These are phyloP conservation scores for Kazachstania sp. DNA, from an alignment of 1,139 yeast species.

Conservation along the genomic window DNA sequence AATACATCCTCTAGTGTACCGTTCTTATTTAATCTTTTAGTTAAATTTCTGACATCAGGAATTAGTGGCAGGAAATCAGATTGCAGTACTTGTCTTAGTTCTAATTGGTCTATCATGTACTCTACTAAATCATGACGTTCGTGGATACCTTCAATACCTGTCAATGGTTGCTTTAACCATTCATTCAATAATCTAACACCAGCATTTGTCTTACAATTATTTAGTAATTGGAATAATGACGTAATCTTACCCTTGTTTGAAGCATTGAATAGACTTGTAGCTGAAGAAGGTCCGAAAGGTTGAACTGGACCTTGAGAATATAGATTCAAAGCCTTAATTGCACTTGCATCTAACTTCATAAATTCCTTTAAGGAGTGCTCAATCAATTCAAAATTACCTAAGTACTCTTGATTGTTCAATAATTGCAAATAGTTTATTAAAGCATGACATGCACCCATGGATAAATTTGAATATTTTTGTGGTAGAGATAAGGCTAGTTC, in stretches of 20 bases:
- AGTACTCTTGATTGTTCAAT: slow-evolving; percentile 45
- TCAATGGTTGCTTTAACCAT: slow-evolving; percentile 93
- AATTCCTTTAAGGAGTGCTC: slow-evolving; percentile 64
- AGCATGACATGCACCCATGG: slow-evolving; percentile 33
- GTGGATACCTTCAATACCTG: slow-evolving; percentile 49
- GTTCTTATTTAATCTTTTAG: slow-evolving; percentile 52
- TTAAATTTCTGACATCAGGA: slow-evolving; percentile 73
- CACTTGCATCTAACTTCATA: slow-evolving; percentile 87
- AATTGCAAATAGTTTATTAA: slow-evolving; percentile 47
- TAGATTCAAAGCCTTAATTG: slow-evolving; percentile 76
- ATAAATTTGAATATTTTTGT: slow-evolving; percentile 33
- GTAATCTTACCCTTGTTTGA: slow-evolving; percentile 42
- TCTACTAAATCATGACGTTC: slow-evolving; percentile 70
- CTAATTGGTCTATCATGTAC: slow-evolving; percentile 59
- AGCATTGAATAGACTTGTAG: slow-evolving; percentile 29
- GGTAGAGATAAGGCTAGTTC: slow-evolving; percentile 53
- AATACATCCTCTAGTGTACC: slow-evolving; percentile 78
- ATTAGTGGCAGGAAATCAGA: slow-evolving; percentile 61
- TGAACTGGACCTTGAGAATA: slow-evolving; percentile 45
- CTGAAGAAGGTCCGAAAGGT: slow-evolving; percentile 12
- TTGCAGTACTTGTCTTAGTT: slow-evolving; percentile 55
- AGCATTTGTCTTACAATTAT: slow-evolving; percentile 77
- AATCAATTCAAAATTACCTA: slow-evolving; percentile 47
- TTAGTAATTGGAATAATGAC: slow-evolving; percentile 73
- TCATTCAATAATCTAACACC: slow-evolving; percentile 82